Evolutionary conservation across 208 protist species (phyloP).

Genomic region (Leishmania amazonensis): DNA sequence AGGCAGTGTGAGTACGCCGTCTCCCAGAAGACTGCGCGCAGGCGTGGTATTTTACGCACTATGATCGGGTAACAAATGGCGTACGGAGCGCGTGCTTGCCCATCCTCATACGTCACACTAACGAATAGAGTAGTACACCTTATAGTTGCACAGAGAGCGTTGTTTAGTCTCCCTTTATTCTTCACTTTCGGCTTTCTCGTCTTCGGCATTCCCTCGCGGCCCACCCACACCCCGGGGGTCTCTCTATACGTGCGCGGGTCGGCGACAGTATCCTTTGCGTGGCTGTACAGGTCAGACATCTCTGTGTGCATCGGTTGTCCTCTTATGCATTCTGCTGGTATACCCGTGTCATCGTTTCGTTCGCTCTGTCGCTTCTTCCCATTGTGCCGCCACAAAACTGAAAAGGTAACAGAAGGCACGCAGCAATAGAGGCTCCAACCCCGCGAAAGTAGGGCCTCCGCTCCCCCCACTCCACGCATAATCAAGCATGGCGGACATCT

Average conservation of each 20-base stretch:
- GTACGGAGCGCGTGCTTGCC: not conserved
- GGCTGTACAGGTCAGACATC: not conserved
- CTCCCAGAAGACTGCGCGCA: not conserved
- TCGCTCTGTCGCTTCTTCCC: not conserved
- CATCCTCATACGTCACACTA: not conserved
- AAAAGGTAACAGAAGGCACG: not conserved
- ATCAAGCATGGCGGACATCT: constrained; percentile 10
- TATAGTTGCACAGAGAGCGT: not conserved
- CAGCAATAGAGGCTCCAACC: not conserved
- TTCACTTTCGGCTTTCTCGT: not conserved
- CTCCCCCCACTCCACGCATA: not conserved
- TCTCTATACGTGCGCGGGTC: no score
- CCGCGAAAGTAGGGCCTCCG: not conserved
- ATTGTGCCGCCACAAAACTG: not conserved
- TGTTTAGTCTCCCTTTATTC: not conserved
- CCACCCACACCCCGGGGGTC: no score
- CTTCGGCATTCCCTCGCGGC: no score
- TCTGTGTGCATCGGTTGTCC: not conserved
- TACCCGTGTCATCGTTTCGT: not conserved
- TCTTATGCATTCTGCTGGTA: not conserved
- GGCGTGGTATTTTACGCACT: not conserved
- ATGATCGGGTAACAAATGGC: not conserved
- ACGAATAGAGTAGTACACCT: not conserved
- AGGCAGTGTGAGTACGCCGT: no score
- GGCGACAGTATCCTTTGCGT: not conserved